A percentile compares a stretch with the other conserved stretches of the same genome.
Conservation (phyloP, 495 filamentous ascomycete genomes). For the Baudoinia panamericana region DNA sequence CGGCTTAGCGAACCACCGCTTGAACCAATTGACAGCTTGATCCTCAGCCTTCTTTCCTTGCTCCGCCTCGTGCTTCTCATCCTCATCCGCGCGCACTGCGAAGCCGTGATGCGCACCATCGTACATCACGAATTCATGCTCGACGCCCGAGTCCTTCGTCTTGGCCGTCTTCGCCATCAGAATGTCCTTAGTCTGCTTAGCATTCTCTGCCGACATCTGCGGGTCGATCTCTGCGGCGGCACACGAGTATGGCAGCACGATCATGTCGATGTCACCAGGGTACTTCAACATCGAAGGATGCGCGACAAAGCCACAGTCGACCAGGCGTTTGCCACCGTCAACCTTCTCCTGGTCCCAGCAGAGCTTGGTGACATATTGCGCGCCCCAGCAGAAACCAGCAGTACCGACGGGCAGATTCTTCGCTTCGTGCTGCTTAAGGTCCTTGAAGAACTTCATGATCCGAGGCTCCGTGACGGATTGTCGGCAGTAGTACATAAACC, state of each 20-base stretch:
- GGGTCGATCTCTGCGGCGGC: constrained; percentile 44
- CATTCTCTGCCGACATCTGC: constrained; percentile 29
- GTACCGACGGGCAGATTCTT: constrained; percentile 21
- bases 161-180: constrained; percentile 32
- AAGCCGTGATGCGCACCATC: constrained; percentile 50
- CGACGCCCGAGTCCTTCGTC: constrained; percentile 24
- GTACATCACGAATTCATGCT: constrained; percentile 40
- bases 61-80: constrained; percentile 33
- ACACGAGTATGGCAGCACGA: constrained; percentile 41
- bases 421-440: constrained; percentile 20
- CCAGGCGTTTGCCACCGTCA: constrained; percentile 29
- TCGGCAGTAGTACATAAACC: constrained; percentile 11
- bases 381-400: constrained; percentile 29
- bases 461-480: constrained; percentile 12
- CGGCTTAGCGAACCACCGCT: constrained; percentile 25
- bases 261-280: constrained; percentile 41
- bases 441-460: constrained; percentile 20
- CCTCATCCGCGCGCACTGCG: constrained; percentile 38
- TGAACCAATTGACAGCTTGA: constrained; percentile 46
- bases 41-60: constrained; percentile 36
- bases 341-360: constrained; percentile 18
- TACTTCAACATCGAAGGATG: constrained; percentile 41
- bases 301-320: constrained; percentile 42
- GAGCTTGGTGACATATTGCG: constrained; percentile 19
- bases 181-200: constrained; percentile 34